Evolutionary conservation across 1,139 yeast species (phyloP).

Genomic region (Candida glucosophila): DNA sequence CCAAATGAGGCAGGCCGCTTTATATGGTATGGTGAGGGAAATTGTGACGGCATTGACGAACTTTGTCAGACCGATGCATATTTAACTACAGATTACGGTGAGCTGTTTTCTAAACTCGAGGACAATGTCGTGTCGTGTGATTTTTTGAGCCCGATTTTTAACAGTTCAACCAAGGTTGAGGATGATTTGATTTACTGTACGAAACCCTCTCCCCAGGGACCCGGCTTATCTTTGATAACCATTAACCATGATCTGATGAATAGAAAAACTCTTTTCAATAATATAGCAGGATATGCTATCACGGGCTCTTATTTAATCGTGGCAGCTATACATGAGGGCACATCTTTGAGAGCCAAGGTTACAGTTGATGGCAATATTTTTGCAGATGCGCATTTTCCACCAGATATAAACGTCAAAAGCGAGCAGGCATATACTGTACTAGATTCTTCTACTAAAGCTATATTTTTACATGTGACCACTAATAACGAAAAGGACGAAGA

Average conservation of each 20-base stretch:
- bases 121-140: conserved; percentile 54
- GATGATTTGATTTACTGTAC: conserved; percentile 60
- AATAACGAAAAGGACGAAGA: conserved; percentile 42
- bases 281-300: conserved; percentile 32
- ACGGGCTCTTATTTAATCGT: conserved; percentile 59
- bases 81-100: conserved; percentile 58
- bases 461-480: conserved; percentile 80
- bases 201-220: conserved; percentile 19
- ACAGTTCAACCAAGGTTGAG: conserved; percentile 20
- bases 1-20: conserved; percentile 47
- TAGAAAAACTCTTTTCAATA: conserved; percentile 16
- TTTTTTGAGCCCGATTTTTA: conserved; percentile 51
- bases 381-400: conserved; percentile 78
- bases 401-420: conserved; percentile 48
- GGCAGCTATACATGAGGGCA: conserved; percentile 43
- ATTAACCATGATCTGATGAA: conserved; percentile 19
- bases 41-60: conserved; percentile 37
- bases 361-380: conserved; percentile 75
- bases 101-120: conserved; percentile 43
- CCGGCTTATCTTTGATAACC: conserved; percentile 14
- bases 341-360: conserved; percentile 55
- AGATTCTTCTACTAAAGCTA: conserved; percentile 65
- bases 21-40: conserved; percentile 60
- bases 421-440: conserved; percentile 82
- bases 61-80: conserved; percentile 53